Evolutionary conservation across 306 rosid species (phyloP).

Genomic region (Prunus armeniaca): DNA sequence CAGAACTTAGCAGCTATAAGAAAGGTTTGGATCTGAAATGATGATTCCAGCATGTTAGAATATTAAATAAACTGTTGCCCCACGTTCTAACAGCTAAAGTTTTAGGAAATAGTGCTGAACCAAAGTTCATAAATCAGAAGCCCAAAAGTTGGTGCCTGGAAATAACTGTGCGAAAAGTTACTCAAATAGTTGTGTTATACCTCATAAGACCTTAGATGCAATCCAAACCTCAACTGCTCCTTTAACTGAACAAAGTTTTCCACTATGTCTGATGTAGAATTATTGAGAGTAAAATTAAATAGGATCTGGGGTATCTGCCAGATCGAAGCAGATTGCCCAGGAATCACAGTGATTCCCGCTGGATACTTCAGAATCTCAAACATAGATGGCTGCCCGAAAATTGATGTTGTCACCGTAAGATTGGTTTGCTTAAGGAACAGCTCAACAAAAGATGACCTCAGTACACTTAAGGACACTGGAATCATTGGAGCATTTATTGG

Average conservation of each 20-base stretch:
- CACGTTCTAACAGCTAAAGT: neutral
- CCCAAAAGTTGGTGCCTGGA: conserved; percentile 5
- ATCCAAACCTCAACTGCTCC: conserved; percentile 61
- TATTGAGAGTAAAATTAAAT: conserved; percentile 76
- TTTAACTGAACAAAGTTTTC: conserved; percentile 54
- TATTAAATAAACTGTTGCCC: neutral
- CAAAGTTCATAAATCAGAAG: conserved; percentile 6
- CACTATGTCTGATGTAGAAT: conserved; percentile 62
- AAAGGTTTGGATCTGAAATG: neutral
- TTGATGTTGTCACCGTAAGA: conserved; percentile 67
- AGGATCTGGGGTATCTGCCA: conserved; percentile 71
- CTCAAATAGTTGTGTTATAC: conserved; percentile 34
- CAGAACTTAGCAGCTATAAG: neutral
- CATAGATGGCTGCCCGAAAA: conserved; percentile 60
- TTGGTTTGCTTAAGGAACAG: conserved; percentile 67
- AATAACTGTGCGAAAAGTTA: conserved; percentile 16
- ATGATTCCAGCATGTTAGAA: neutral
- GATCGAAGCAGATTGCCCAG: conserved; percentile 53
- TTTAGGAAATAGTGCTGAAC: neutral
- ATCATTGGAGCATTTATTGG: conserved; percentile 59
- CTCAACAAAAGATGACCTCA: conserved; percentile 64
- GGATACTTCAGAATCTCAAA: conserved; percentile 78
- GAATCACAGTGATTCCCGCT: conserved; percentile 75
- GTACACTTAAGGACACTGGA: conserved; percentile 68
- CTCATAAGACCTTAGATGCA: conserved; percentile 67